Conservation (phyloP, 2,329 filamentous ascomycete genomes). For the Magnaporthiopsis incrustans region DNA sequence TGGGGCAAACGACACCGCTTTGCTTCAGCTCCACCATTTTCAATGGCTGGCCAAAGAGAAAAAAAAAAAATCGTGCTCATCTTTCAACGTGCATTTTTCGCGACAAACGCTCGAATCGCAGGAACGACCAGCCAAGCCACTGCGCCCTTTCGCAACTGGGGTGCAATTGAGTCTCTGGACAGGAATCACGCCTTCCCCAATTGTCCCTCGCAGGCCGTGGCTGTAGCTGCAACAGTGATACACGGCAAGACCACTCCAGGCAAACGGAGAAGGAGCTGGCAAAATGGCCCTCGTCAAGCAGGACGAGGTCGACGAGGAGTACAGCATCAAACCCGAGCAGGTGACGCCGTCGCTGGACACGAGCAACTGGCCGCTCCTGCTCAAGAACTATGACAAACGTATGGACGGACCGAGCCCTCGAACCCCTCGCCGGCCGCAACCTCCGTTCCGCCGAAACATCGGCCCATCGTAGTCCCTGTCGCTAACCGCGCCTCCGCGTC, state of each 20-base stretch:
- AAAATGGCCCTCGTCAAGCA: constrained; percentile 5
- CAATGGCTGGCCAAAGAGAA: constrained; percentile 3
- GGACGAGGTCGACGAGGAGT: constrained; percentile 62
- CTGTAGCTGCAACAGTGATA: constrained; percentile 4
- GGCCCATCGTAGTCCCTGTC: neutral
- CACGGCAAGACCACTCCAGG: neutral
- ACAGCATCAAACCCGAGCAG: constrained; percentile 88
- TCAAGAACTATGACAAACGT: constrained; percentile 95
- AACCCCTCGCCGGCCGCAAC: neutral
- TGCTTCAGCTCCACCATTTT: constrained; percentile 5
- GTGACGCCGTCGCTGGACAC: constrained; percentile 72
- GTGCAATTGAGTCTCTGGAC: constrained; percentile 8
- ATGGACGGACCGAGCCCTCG: constrained; percentile 37
- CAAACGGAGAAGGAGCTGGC: neutral
- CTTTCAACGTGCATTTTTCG: constrained; percentile 1
- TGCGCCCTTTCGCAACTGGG: neutral
- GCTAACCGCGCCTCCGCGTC: constrained; percentile 15
- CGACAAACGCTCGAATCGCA: constrained; percentile 1
- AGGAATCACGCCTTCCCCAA: neutral
- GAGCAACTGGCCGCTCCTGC: constrained; percentile 82
- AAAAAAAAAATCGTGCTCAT: constrained; percentile 8
- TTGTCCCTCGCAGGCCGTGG: constrained; percentile 6
- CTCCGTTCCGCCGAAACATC: neutral
- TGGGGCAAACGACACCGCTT: neutral
- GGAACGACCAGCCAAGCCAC: constrained; percentile 6